Evolutionary conservation across 2,329 filamentous ascomycete genomes (phyloP).

Genomic region (Hymenoscyphus repandus): DNA sequence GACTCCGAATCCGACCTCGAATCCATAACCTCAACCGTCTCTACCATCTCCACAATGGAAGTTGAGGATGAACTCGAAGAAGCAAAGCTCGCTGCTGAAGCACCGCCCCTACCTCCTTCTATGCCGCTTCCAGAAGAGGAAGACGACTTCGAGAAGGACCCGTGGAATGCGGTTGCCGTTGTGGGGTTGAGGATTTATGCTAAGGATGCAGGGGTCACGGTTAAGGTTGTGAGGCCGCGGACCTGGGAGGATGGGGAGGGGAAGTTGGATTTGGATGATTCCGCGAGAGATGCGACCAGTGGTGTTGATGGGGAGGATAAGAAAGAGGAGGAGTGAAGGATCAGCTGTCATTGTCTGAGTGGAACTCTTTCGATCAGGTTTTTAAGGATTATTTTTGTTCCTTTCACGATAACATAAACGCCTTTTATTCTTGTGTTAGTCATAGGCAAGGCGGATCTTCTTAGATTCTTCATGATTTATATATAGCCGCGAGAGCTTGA

Average conservation of each 20-base stretch:
- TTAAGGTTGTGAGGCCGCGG: slow-evolving; percentile 23
- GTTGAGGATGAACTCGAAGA: slow-evolving; percentile 15
- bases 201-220: slow-evolving; percentile 34
- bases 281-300: slow-evolving; percentile 40
- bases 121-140: slow-evolving; percentile 42
- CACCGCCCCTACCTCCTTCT: slow-evolving; percentile 23
- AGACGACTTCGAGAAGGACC: slow-evolving; percentile 50
- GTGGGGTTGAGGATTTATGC: slow-evolving; percentile 57
- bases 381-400: too few species aligned
- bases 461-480: too few species aligned
- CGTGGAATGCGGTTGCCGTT: slow-evolving; percentile 60
- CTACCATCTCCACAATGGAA: slow-evolving; percentile 14
- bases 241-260: slow-evolving; percentile 19
- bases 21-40: slow-evolving; percentile 20
- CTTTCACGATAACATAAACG: too few species aligned
- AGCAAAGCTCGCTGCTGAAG: slow-evolving; percentile 14
- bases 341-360: too few species aligned
- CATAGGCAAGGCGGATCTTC: too few species aligned
- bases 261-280: slow-evolving; percentile 42
- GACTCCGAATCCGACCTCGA: slow-evolving; percentile 17
- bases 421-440: too few species aligned
- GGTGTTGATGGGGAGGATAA: slow-evolving; percentile 24
- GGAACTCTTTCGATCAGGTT: too few species aligned
- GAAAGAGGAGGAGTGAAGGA: background rate
- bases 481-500: too few species aligned